Conservation (phyloP, 108 stramenopile species). For the Bacterosira constricta region DNA sequence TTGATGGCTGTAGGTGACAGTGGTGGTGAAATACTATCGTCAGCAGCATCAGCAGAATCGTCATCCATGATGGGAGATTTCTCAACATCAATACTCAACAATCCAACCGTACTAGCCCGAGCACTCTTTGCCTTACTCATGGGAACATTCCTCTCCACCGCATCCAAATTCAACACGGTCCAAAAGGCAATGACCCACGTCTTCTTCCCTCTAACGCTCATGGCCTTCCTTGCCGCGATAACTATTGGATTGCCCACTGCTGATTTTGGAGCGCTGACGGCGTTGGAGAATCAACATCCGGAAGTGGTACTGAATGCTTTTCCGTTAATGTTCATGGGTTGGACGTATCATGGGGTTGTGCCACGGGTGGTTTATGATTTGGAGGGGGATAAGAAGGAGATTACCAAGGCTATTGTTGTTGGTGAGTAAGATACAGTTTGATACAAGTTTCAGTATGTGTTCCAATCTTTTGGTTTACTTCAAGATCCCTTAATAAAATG, state of each 20-base stretch:
- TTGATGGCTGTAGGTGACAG: too few relatives aligned
- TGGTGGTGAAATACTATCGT: conserved; percentile 18
- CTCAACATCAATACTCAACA: not conserved
- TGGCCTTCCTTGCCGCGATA: conserved; percentile 61
- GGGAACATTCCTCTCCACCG: conserved; percentile 25
- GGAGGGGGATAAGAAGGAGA: conserved; percentile 80
- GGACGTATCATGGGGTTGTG: conserved; percentile 90
- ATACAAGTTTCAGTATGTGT: too few relatives aligned
- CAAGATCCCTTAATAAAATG: too few relatives aligned
- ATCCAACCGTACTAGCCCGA: conserved; percentile 13
- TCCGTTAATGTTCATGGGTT: conserved; percentile 78
- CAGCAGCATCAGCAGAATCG: not conserved
- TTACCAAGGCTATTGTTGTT: conserved; percentile 66
- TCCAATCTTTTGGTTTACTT: too few relatives aligned
- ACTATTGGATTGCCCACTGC: conserved; percentile 57
- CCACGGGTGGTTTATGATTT: conserved; percentile 82
- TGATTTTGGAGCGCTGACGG: conserved; percentile 55
- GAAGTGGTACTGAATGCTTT: conserved; percentile 66
- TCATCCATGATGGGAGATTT: conserved; percentile 15
- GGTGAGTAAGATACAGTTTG: conserved; percentile 3
- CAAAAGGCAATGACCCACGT: conserved; percentile 64
- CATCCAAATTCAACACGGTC: conserved; percentile 39
- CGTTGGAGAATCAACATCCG: conserved; percentile 69
- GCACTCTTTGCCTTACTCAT: conserved; percentile 50
- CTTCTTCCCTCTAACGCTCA: conserved; percentile 58